phyloP scores from a whole-genome alignment of 1,139 yeast species.

The Sugiyamaella grinbergsii region DNA sequence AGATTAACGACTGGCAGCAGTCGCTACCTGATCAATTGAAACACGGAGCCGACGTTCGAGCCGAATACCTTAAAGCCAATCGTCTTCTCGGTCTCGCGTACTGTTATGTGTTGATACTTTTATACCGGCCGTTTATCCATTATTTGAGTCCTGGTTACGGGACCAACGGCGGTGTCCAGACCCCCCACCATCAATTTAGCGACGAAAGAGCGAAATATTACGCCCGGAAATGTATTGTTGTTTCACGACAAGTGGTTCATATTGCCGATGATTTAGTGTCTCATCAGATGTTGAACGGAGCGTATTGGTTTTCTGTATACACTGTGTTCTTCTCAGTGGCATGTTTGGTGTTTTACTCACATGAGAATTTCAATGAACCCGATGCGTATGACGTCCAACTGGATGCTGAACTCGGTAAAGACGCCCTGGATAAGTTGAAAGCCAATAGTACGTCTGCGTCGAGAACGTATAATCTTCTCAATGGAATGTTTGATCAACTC shows the following conservation, averaged over 20 bases:
- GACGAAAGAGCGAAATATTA: conserved; percentile 55
- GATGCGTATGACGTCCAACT: conserved; percentile 57
- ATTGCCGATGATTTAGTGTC: conserved; percentile 81
- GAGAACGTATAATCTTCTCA: conserved; percentile 76
- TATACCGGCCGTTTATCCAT: conserved; percentile 91
- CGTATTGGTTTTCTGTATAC: conserved; percentile 91
- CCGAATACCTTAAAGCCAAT: conserved; percentile 75
- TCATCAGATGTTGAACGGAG: conserved; percentile 73
- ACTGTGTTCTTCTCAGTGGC: conserved; percentile 93
- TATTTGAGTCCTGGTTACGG: conserved; percentile 55
- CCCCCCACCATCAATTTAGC: conserved; percentile 42
- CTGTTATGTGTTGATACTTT: conserved; percentile 78
- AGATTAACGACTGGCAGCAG: conserved; percentile 74
- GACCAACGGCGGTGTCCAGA: conserved; percentile 41
- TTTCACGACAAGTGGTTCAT: conserved; percentile 81
- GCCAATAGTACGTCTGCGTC: conserved; percentile 76
- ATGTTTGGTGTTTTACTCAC: conserved; percentile 80
- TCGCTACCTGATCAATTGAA: conserved; percentile 69
- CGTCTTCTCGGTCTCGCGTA: conserved; percentile 75
- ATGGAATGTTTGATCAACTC: conserved; percentile 78
- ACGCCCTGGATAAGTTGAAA: conserved; percentile 68
- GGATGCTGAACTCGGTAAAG: conserved; percentile 82
- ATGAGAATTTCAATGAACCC: conserved; percentile 66
- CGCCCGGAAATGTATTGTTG: conserved; percentile 82
- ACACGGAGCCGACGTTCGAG: conserved; percentile 66